Conservation (phyloP, 805 yeast species). For the Saccharomycopsis fibuligera region DNA sequence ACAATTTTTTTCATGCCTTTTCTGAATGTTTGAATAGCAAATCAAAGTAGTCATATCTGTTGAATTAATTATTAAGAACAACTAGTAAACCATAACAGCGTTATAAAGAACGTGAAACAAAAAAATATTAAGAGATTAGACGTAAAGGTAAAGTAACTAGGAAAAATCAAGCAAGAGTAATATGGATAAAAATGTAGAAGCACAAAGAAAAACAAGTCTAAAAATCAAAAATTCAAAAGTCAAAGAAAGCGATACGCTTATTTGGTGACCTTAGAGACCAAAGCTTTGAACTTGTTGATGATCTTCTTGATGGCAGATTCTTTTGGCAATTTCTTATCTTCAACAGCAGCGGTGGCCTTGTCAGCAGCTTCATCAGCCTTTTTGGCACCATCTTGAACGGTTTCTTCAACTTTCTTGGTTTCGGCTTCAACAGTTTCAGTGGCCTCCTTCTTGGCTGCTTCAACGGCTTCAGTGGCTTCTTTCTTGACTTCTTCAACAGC, state of each 20-base stretch:
- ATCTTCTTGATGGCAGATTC: constrained; percentile 18
- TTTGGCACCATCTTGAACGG: constrained; percentile 5
- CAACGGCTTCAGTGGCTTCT: constrained; percentile 8
- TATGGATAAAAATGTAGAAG: not conserved
- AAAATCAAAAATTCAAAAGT: not conserved
- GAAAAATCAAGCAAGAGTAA: too few relatives aligned
- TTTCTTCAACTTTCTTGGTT: constrained; percentile 12
- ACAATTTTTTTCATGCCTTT: too few relatives aligned
- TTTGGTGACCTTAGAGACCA: constrained; percentile 20
- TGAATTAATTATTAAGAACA: too few relatives aligned
- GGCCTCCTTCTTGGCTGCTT: constrained; percentile 12
- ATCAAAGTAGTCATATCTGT: too few relatives aligned
- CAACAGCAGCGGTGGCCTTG: too few relatives aligned
- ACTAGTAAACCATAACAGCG: too few relatives aligned
- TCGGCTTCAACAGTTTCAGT: constrained; percentile 3
- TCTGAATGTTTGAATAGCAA: too few relatives aligned
- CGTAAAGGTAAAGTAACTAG: not conserved
- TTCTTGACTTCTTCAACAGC: constrained; percentile 1
- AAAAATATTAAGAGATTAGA: not conserved
- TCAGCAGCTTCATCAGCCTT: constrained; percentile 8
- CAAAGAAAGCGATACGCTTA: constrained; percentile 2
- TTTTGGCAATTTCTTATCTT: constrained; percentile 16
- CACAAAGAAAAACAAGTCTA: not conserved
- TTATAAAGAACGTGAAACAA: too few relatives aligned
- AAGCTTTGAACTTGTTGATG: constrained; percentile 19